Conservation (phyloP, 75 land plant genomes). For the Pinus tabuliformis region DNA sequence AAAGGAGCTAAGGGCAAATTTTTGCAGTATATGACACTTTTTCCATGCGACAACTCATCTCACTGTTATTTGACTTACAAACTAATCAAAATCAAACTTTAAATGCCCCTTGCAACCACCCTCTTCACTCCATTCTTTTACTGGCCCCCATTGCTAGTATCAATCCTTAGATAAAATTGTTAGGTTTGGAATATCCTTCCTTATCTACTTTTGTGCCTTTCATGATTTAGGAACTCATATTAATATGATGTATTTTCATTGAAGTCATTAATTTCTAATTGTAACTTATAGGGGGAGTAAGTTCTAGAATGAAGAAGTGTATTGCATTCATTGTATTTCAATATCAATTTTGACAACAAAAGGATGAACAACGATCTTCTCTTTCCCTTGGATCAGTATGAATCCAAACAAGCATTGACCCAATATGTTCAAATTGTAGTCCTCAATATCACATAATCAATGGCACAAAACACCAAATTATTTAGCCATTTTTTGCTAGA, state of each 20-base stretch:
- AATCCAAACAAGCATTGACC: conserved; percentile 68
- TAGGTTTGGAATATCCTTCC: neutral
- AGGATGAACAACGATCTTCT: neutral
- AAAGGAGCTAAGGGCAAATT: too few relatives aligned
- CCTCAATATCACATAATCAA: conserved; percentile 38
- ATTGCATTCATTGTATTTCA: neutral
- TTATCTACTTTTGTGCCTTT: neutral
- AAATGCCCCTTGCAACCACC: neutral
- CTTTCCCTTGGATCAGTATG: neutral
- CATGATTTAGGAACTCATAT: neutral
- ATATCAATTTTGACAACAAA: neutral
- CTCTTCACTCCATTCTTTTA: neutral
- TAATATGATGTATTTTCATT: neutral
- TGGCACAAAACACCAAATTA: conserved; percentile 46
- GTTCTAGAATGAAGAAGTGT: neutral
- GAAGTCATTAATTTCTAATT: neutral
- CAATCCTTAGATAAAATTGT: neutral
- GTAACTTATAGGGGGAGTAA: neutral
- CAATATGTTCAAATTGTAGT: conserved; percentile 66
- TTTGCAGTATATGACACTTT: too few relatives aligned
- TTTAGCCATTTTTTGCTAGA: conserved; percentile 26
- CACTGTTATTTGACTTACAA: neutral
- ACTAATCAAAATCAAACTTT: neutral
- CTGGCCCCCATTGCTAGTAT: neutral
- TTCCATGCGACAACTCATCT: too few relatives aligned